Evolutionary conservation across 306 rosid species (phyloP).

Genomic region (Abrus precatorius): DNA sequence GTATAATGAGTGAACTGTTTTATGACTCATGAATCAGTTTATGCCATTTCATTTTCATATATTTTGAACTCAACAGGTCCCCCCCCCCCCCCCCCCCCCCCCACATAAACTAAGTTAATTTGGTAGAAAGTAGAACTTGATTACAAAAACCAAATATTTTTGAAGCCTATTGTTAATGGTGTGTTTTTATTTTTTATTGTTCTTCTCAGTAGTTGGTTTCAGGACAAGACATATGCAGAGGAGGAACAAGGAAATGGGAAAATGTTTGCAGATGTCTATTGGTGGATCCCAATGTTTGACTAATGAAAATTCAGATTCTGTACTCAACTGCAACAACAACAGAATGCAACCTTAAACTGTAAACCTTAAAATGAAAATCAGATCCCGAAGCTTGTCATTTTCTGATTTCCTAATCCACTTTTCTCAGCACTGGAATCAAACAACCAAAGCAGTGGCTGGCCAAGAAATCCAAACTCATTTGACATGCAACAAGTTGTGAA

Average conservation of each 20-base stretch:
- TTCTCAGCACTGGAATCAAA: not conserved
- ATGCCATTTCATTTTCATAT: slow-evolving; percentile 44
- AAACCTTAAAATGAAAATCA: not conserved
- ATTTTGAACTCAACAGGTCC: slow-evolving; percentile 37
- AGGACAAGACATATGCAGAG: not conserved
- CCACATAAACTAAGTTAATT: not conserved
- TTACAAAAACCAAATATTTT: not conserved
- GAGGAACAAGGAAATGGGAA: not conserved
- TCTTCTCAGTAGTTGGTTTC: slow-evolving; percentile 39
- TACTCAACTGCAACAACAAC: not conserved
- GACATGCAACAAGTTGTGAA: slow-evolving; percentile 16
- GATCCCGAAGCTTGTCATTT: not conserved
- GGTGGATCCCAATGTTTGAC: slow-evolving; percentile 12
- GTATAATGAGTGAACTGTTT: slow-evolving; percentile 46
- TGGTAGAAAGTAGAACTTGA: not conserved
- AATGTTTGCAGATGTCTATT: slow-evolving; percentile 28
- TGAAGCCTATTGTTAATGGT: not conserved
- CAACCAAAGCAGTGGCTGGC: not conserved
- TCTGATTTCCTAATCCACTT: slow-evolving; percentile 7
- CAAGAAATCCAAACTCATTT: slow-evolving; percentile 39
- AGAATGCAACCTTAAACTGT: not conserved
- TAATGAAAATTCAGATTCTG: slow-evolving; percentile 37
- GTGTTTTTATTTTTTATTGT: not conserved
- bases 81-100: slow-evolving; percentile 8
- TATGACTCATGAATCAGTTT: slow-evolving; percentile 15